Base-by-base conservation (phyloP, 495 filamentous ascomycete genomes). In the Hypoxylon trugodes region DNA sequence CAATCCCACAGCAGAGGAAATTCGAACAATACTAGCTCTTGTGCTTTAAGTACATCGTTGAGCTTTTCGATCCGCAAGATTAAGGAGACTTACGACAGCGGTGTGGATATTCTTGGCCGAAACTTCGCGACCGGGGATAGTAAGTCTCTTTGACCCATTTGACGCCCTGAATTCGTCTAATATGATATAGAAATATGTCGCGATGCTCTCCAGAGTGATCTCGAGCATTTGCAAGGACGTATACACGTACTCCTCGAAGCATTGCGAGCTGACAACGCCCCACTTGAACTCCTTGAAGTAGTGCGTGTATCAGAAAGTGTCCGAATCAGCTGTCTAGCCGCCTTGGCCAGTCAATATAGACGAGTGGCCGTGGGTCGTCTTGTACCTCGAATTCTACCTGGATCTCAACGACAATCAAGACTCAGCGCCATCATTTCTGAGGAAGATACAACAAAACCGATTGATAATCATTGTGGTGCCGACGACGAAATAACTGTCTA, bases 91-190 rank as follows among this genome's bases (percentile, higher is more conserved):
- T 77, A 75, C 37, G 63, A 73, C 21, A 61, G 66, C 6, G 75
- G 65, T 28, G 71, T 61, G 4, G 73, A 75, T 15, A 67, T 79
- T 15, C 69, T 79, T 40, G 76, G 76, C 3, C 43, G 65, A 8
- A 70, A 72, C 1, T 79, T 75, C 47, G 50, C 68, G 3, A 55
- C 46, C 6, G 76, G 76, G 26, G 74, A 79, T 30, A 73, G 76
- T 79, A 48, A 58, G 71, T 46, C 57, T n/a, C n/a, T 13, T 51
- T 43, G n/a, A 18, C 32, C 15, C 21, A 16, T 15, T n/a, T 6
- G 9, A 36, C n/a, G 21, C 7, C 3, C 58, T 8, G 49, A 32
- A 1, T 16, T 6, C 21, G 47, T 26, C 64, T 66, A 55, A 50
- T 36, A 40, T 28, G 10, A 43, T 21, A 12, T 26, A 76, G 74